A percentile compares a stretch with the other conserved stretches of the same genome.
Evolutionary conservation across 805 yeast species (phyloP).

Genomic region (Nakazawaea ernobii): DNA sequence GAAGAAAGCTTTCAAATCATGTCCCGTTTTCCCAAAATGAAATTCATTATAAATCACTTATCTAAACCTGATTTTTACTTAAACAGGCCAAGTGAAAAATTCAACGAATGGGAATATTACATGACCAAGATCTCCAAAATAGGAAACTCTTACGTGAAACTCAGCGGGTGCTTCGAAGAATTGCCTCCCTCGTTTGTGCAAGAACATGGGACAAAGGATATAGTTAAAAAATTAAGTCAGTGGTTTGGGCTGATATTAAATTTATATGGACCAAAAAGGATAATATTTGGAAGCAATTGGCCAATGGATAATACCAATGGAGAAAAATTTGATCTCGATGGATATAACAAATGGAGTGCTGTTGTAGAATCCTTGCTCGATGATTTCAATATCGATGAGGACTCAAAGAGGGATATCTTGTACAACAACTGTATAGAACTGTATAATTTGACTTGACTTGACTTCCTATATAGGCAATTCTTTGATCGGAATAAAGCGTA

Average conservation of each 20-base stretch:
- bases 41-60: slow-evolving; percentile 23
- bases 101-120: slow-evolving; percentile 5
- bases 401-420: slow-evolving; percentile 15
- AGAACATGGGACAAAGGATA: background rate
- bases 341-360: slow-evolving; percentile 20
- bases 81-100: slow-evolving; percentile 2
- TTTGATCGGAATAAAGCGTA: background rate
- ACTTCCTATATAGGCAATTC: slow-evolving; percentile 11
- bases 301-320: slow-evolving; percentile 11
- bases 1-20: slow-evolving; percentile 28
- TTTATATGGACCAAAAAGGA: slow-evolving; percentile 1
- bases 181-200: background rate
- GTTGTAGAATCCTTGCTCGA: slow-evolving; percentile 18
- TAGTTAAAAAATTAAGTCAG: background rate
- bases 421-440: slow-evolving; percentile 17
- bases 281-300: slow-evolving; percentile 10
- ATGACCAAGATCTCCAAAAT: slow-evolving; percentile 13
- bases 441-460: slow-evolving; percentile 14
- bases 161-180: slow-evolving; percentile 31
- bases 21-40: slow-evolving; percentile 21
- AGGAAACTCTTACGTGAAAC: slow-evolving; percentile 25
- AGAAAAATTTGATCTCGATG: background rate
- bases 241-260: slow-evolving; percentile 5
- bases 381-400: slow-evolving; percentile 12
- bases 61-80: slow-evolving; percentile 9